Conservation (phyloP, 345 rosid genomes). For the Populus ilicifolia region DNA sequence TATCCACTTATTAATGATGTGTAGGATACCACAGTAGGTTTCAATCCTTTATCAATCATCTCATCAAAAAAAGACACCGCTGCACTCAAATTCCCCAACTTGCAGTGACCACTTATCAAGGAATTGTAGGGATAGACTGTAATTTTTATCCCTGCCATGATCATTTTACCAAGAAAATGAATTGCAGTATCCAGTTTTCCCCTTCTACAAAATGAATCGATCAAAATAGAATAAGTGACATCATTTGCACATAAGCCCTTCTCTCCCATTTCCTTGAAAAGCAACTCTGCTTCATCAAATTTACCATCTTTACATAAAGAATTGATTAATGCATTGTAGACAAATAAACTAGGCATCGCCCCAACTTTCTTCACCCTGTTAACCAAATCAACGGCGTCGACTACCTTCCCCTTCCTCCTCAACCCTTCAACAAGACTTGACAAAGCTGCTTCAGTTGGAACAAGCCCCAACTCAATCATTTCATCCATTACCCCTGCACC, state of each 20-base stretch:
- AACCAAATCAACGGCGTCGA: conserved; percentile 56
- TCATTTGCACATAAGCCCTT: conserved; percentile 47
- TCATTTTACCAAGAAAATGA: conserved; percentile 53
- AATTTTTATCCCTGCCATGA: conserved; percentile 36
- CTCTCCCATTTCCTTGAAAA: conserved; percentile 52
- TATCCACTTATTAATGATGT: conserved; percentile 71
- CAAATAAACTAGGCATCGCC: conserved; percentile 57
- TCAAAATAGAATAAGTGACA: conserved; percentile 66
- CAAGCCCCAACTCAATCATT: conserved; percentile 55
- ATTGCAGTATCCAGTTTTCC: conserved; percentile 58
- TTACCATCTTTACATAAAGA: conserved; percentile 59
- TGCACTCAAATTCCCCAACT: conserved; percentile 48
- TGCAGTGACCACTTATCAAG: conserved; percentile 73
- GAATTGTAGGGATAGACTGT: conserved; percentile 79
- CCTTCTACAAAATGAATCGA: conserved; percentile 76
- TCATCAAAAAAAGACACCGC: conserved; percentile 54
- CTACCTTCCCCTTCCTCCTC: conserved; percentile 57
- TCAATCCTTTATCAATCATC: conserved; percentile 53
- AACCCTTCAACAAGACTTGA: conserved; percentile 62
- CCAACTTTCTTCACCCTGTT: conserved; percentile 45
- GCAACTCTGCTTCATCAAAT: conserved; percentile 59
- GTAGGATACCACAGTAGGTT: conserved; percentile 73
- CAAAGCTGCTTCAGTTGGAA: conserved; percentile 69
- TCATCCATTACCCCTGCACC: conserved; percentile 57
- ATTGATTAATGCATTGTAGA: conserved; percentile 69